phyloP scores from a whole-genome alignment of 2,329 filamentous ascomycete genomes.

The Fusarium illudens region DNA sequence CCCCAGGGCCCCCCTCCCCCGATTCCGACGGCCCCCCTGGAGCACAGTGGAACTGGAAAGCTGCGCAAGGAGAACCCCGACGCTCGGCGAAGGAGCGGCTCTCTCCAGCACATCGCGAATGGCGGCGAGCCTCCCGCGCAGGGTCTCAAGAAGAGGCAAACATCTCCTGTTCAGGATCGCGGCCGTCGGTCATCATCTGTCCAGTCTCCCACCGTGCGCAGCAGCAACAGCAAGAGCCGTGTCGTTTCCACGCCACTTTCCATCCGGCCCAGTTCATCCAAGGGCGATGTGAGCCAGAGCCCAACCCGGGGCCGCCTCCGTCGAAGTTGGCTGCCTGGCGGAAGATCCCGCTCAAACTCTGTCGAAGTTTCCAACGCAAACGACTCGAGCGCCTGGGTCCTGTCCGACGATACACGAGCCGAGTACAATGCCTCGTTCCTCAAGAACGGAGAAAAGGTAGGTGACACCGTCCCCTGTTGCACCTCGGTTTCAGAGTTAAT shows the following conservation, averaged over 20 bases:
- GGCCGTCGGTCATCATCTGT: conserved; percentile 59
- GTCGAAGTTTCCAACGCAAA: conserved; percentile 39
- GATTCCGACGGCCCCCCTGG: conserved; percentile 24
- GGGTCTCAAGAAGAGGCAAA: conserved; percentile 39
- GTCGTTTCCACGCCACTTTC: conserved; percentile 46
- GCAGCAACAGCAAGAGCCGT: conserved; percentile 43
- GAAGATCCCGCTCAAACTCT: conserved; percentile 62
- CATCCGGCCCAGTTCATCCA: conserved; percentile 37
- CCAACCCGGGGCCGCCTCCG: conserved; percentile 57
- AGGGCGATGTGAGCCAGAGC: conserved; percentile 52
- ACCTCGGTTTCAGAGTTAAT: conserved; percentile 25
- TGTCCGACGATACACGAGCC: conserved; percentile 59
- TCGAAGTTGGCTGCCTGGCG: conserved; percentile 63
- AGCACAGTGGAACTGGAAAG: conserved; percentile 39
- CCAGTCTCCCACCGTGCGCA: conserved; percentile 49
- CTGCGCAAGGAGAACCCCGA: conserved; percentile 46
- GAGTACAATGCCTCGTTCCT: conserved; percentile 66
- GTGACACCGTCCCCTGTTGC: conserved; percentile 25
- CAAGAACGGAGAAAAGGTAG: conserved; percentile 64
- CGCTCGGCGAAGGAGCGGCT: conserved; percentile 46
- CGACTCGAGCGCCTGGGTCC: conserved; percentile 60
- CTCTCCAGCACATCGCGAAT: conserved; percentile 40
- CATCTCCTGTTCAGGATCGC: conserved; percentile 51
- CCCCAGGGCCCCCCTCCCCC: conserved; percentile 26
- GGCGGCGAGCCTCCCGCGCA: conserved; percentile 22